Percentiles rank a stretch among this genome's conserved stretches.
Evolutionary conservation across 106 monocot species (phyloP).

Genomic region (Cymbidium sinense): DNA sequence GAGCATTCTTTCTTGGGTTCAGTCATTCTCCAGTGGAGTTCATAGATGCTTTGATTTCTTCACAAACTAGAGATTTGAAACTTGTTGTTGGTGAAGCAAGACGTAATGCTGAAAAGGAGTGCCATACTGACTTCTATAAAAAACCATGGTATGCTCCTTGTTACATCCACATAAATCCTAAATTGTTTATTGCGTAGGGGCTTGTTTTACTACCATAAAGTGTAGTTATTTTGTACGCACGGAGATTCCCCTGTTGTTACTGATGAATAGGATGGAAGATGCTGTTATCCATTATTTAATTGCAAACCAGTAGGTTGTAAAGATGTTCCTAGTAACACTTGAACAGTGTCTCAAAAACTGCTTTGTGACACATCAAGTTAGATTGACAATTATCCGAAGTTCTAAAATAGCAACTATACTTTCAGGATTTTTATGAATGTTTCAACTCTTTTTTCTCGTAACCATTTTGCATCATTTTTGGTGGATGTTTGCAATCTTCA

Average conservation of each 20-base stretch:
- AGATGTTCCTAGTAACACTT: slow-evolving; percentile 72
- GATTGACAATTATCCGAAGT: background rate
- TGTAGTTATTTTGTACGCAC: too few species aligned
- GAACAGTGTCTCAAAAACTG: slow-evolving; percentile 12
- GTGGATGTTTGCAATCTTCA: too few species aligned
- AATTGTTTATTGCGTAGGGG: too few species aligned
- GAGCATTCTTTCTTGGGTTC: slow-evolving; percentile 97
- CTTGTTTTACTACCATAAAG: too few species aligned
- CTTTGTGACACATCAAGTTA: too few species aligned
- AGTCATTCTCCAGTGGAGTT: slow-evolving; percentile 98
- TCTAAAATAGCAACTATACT: background rate
- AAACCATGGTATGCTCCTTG: slow-evolving; percentile 83
- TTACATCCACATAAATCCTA: background rate
- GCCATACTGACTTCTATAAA: too few species aligned
- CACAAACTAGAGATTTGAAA: slow-evolving; percentile 88
- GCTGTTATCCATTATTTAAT: slow-evolving; percentile 90
- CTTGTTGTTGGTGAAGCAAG: slow-evolving; percentile 78
- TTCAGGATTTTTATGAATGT: background rate
- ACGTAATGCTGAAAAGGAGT: slow-evolving; percentile 82
- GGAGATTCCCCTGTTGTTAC: too few species aligned
- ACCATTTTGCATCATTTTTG: too few species aligned
- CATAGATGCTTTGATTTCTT: slow-evolving; percentile 75
- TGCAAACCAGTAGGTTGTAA: slow-evolving; percentile 74
- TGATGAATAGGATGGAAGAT: slow-evolving; percentile 82
- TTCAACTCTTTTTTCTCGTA: too few species aligned